Evolutionary conservation across 2,329 filamentous ascomycete species (phyloP).

Genomic region (Aspergillus vadensis): DNA sequence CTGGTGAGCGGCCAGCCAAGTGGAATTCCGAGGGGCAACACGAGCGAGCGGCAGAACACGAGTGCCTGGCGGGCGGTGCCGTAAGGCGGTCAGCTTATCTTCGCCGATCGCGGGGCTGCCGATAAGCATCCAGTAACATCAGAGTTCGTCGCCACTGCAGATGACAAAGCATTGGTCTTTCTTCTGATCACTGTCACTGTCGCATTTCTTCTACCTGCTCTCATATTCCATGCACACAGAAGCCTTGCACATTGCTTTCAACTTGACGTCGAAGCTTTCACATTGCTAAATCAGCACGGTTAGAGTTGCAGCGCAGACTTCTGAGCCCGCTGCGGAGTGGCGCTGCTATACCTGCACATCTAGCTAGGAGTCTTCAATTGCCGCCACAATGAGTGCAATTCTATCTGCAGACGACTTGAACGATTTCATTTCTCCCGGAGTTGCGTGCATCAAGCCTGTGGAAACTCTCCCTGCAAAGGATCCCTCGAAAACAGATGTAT

Average conservation of each 20-base stretch:
- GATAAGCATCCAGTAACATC: neutral
- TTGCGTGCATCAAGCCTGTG: slow-evolving; percentile 97
- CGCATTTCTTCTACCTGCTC: slow-evolving; percentile 9
- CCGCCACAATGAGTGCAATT: slow-evolving; percentile 82
- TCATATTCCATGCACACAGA: neutral
- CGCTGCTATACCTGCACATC: slow-evolving; percentile 13
- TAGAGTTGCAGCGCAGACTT: neutral
- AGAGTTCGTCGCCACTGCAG: slow-evolving; percentile 30
- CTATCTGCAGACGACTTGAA: slow-evolving; percentile 95
- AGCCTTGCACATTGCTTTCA: neutral
- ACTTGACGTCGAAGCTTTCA: neutral
- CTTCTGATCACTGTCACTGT: slow-evolving; percentile 18
- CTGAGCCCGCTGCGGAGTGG: slow-evolving; percentile 2
- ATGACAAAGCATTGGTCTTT: slow-evolving; percentile 35
- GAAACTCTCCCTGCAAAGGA: slow-evolving; percentile 77
- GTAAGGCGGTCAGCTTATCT: slow-evolving; percentile 34
- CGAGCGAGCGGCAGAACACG: slow-evolving; percentile 9
- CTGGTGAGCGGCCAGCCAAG: neutral
- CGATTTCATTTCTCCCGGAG: slow-evolving; percentile 96
- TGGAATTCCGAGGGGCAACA: neutral
- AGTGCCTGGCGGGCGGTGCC: neutral
- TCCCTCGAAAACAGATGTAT: slow-evolving; percentile 50
- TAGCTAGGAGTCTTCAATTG: slow-evolving; percentile 15
- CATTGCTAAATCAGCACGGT: neutral
- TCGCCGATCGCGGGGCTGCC: slow-evolving; percentile 24